Evolutionary conservation across 495 filamentous ascomycete species (phyloP).

Genomic region (Amorphotheca resinae): DNA sequence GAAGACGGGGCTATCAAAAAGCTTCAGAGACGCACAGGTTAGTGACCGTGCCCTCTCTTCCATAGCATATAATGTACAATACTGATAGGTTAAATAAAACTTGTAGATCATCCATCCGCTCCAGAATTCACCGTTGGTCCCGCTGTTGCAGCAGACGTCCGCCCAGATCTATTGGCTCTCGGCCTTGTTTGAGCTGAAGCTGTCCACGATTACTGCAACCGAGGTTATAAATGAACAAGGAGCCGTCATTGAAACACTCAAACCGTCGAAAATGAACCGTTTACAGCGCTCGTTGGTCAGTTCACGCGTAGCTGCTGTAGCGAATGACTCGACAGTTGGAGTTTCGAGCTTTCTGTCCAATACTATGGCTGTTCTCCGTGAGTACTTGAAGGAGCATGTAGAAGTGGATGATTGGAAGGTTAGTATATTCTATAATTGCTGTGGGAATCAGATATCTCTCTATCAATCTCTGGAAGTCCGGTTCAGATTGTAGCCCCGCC

Average conservation of each 20-base stretch:
- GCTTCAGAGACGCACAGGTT: slow-evolving; percentile 35
- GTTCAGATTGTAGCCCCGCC: too few relatives aligned
- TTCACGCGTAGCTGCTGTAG: slow-evolving; percentile 41
- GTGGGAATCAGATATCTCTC: too few relatives aligned
- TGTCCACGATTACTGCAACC: slow-evolving; percentile 29
- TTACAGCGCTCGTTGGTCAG: slow-evolving; percentile 56
- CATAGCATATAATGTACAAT: slow-evolving; percentile 8
- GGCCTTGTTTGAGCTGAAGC: slow-evolving; percentile 35
- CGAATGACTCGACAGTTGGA: slow-evolving; percentile 50
- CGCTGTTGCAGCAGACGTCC: slow-evolving; percentile 23
- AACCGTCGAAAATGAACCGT: slow-evolving; percentile 51
- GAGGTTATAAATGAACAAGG: slow-evolving; percentile 24
- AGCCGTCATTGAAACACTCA: slow-evolving; percentile 27
- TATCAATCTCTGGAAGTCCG: not conserved
- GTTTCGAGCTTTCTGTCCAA: slow-evolving; percentile 29
- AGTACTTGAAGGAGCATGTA: slow-evolving; percentile 22
- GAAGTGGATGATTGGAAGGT: slow-evolving; percentile 13
- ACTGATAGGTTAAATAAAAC: slow-evolving; percentile 27
- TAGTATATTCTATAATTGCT: not conserved
- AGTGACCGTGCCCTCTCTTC: slow-evolving; percentile 26
- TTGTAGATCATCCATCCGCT: slow-evolving; percentile 50
- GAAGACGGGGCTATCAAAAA: slow-evolving; percentile 20
- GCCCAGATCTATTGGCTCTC: slow-evolving; percentile 32
- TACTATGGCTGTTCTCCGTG: slow-evolving; percentile 23
- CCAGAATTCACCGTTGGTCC: slow-evolving; percentile 46